Percentiles rank a stretch among this genome's conserved stretches.
Evolutionary conservation across 352 stramenopile species (phyloP).

Genomic region (Globisporangium yorkense): DNA sequence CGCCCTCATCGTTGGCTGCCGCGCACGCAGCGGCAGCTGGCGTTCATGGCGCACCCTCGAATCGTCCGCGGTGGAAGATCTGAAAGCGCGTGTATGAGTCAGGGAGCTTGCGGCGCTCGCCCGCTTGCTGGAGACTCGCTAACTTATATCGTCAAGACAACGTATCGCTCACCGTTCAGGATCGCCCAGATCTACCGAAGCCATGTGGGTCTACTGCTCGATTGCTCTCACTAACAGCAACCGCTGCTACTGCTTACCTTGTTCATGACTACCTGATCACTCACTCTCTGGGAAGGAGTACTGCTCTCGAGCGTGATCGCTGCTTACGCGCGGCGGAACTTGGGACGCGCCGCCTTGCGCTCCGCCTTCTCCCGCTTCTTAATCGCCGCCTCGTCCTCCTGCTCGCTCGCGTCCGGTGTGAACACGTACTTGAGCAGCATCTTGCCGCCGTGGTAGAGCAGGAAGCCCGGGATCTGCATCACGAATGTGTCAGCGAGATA

Average conservation of each 20-base stretch:
- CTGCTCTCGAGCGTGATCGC: too few relatives aligned
- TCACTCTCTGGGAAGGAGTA: too few relatives aligned
- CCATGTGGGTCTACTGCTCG: neutral
- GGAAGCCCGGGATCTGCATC: conserved; percentile 59
- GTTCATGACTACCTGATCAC: too few relatives aligned
- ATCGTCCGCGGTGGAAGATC: conserved; percentile 17
- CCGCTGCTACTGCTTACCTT: too few relatives aligned
- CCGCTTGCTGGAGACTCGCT: neutral
- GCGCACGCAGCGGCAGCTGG: neutral
- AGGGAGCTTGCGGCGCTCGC: neutral
- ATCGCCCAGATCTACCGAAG: neutral
- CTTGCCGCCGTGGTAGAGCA: conserved; percentile 74
- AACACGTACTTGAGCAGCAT: conserved; percentile 84
- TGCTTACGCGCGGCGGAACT: conserved; percentile 41
- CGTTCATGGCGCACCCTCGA: neutral
- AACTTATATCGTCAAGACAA: neutral
- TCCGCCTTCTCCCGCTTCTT: conserved; percentile 81
- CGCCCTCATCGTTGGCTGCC: neutral
- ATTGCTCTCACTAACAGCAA: too few relatives aligned
- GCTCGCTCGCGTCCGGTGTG: conserved; percentile 44
- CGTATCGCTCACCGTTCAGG: too few relatives aligned
- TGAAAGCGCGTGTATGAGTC: neutral
- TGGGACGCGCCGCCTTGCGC: conserved; percentile 47
- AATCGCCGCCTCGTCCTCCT: conserved; percentile 43
- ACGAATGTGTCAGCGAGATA: neutral